Conservation (phyloP, 768 basidiomycete genomes). For the Boletus sensibilis region DNA sequence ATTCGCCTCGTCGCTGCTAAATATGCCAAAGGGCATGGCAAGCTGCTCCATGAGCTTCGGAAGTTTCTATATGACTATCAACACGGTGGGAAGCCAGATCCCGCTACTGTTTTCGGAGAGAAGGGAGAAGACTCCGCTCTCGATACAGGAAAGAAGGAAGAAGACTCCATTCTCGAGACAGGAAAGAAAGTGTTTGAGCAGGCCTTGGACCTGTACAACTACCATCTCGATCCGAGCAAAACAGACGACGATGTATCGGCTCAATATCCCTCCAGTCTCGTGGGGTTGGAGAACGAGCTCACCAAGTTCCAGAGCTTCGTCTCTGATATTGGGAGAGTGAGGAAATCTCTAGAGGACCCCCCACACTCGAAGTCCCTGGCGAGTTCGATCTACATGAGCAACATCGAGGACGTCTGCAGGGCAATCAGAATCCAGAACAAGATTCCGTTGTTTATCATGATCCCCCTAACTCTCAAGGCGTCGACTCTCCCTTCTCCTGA, state of each 20-base stretch:
- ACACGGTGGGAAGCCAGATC: not conserved
- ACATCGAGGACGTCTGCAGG: not conserved
- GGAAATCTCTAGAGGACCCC: not conserved
- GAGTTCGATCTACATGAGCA: not conserved
- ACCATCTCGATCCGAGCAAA: not conserved
- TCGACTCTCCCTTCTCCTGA: not conserved
- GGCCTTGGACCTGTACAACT: not conserved
- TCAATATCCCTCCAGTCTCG: not conserved
- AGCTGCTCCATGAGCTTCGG: not conserved
- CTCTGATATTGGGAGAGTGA: not conserved
- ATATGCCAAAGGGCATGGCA: not conserved
- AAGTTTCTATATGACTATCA: not conserved
- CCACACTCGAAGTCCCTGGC: too few species aligned
- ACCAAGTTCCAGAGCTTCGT: not conserved
- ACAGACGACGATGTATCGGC: not conserved
- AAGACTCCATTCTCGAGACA: accelerated
- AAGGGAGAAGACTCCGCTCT: not conserved
- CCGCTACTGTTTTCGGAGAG: not conserved
- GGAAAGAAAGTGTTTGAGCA: not conserved
- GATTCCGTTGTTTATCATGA: not conserved
- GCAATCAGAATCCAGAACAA: not conserved
- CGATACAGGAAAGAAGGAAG: not conserved
- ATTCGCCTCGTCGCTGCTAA: not conserved
- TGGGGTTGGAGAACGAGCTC: not conserved
- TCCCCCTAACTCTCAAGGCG: not conserved